Evolutionary conservation across 495 filamentous ascomycete species (phyloP).

Genomic region (Penicillium pancosmium): DNA sequence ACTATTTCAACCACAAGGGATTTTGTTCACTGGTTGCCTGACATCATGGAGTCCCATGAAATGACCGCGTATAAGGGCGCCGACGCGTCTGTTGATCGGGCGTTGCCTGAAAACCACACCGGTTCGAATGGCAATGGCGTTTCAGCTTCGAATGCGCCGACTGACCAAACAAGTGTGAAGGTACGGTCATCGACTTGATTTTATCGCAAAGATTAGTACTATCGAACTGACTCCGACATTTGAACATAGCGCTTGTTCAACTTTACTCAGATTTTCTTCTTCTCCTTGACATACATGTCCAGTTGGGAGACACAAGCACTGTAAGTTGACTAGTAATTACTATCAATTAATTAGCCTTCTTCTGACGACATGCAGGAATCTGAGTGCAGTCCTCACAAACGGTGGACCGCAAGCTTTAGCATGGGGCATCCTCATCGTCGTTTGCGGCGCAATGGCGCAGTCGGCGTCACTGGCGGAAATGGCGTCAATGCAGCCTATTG

Average conservation of each 20-base stretch:
- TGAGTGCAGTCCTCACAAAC: slow-evolving; percentile 20
- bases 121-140: not conserved
- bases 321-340: not conserved
- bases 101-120: not conserved
- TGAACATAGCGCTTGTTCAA: slow-evolving; percentile 21
- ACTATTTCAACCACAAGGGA: not conserved
- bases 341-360: too few relatives aligned
- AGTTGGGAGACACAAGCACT: slow-evolving; percentile 25
- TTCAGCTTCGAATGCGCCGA: not conserved
- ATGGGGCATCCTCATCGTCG: slow-evolving; percentile 25
- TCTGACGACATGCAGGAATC: slow-evolving; percentile 7
- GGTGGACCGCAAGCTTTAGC: slow-evolving; percentile 20
- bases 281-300: slow-evolving; percentile 25
- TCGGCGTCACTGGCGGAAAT: slow-evolving; percentile 36
- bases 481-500: slow-evolving; percentile 34
- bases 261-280: slow-evolving; percentile 26
- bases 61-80: not conserved
- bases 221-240: not conserved
- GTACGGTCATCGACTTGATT: not conserved
- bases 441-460: slow-evolving; percentile 23
- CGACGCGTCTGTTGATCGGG: not conserved
- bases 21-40: not conserved
- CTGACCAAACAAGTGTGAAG: not conserved
- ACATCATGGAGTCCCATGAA: slow-evolving; percentile 9
- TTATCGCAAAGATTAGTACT: not conserved